Evolutionary conservation across 2,329 filamentous ascomycete genomes (phyloP), one percentile per base, ranked within the genome.

Genomic region (Sclerotinia nivalis): DNA sequence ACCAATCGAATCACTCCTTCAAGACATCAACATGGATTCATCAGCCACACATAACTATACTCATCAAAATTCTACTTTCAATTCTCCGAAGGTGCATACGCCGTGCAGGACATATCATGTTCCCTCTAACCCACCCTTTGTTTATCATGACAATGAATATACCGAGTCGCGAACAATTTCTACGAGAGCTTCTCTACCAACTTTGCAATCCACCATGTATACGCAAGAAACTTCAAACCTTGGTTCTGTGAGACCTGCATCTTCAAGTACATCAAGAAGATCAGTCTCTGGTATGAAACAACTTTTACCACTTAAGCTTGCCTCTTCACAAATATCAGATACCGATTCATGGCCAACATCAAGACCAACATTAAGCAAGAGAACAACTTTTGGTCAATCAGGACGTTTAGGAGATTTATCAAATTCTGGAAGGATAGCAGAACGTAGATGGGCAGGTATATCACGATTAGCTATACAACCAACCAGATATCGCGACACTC

Each of bases 231-330:
- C 37, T 52, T 68, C 37, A 7, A 58, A 31, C 25, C 25, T 45
- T 15, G 34, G 28, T 55, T 22, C 28, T 15, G 15, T 20, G 43
- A 69, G 60, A 49, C 67, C 61, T 40, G 45, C 59, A 68, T 72
- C 70, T 49, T 54, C 50, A 8, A 62, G 37, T 40, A n/a, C 69
- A 50, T 62, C 25, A 28, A 56, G 73, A 25, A 74, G 72, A 66
- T 73, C 73, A 8, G 74, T 78, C n/a, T 68, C 73, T 13, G 71
- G 72, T 2, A 77, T 78, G 76, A 77, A 75, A 68, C 68, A 50
- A 40, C 71, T 76, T 12, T 67, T 74, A 28, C 74, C 76, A 31
- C 71, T 77, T 20, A 73, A 70, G 58, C 70, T 76, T 10, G 72
- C 75, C 10, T 72, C 69, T 52, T 65, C 69, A 10, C 54, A 70